Evolutionary conservation across 1,284 basidiomycete genomes (phyloP).

Genomic region (Coniophora puteana): DNA sequence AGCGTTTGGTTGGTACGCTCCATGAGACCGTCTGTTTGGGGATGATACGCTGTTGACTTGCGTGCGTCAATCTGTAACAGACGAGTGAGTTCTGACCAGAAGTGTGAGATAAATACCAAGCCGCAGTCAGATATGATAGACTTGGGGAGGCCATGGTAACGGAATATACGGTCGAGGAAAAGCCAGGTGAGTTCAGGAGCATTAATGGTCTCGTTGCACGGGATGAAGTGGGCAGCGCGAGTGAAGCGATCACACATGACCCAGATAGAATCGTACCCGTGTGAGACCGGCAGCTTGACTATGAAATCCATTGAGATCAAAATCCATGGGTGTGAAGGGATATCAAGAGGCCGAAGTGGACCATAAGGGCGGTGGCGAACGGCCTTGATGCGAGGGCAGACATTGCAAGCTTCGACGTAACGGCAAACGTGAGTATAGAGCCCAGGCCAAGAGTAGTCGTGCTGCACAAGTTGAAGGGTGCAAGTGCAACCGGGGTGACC

Average conservation of each 20-base stretch:
- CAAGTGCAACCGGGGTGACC: constrained; percentile 15
- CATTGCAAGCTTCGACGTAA: constrained; percentile 31
- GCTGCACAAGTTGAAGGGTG: constrained; percentile 11
- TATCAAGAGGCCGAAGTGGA: background rate
- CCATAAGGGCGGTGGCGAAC: constrained; percentile 1
- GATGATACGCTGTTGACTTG: constrained; percentile 15
- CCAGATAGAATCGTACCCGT: constrained; percentile 21
- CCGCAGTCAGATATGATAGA: constrained; percentile 29
- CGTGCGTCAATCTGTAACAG: constrained; percentile 15
- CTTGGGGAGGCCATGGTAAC: constrained; percentile 23
- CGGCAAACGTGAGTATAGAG: constrained; percentile 20
- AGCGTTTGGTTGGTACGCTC: constrained; percentile 42
- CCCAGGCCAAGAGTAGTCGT: constrained; percentile 29
- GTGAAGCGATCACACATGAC: constrained; percentile 29
- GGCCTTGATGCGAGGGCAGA: constrained; percentile 30
- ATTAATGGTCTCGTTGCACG: constrained; percentile 20
- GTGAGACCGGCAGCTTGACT: constrained; percentile 25
- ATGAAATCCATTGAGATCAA: background rate
- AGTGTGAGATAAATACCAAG: constrained; percentile 21
- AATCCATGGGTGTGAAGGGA: background rate
- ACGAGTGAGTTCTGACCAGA: constrained; percentile 18
- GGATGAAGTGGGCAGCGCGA: constrained; percentile 11
- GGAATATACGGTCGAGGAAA: constrained; percentile 27
- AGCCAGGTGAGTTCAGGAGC: constrained; percentile 27
- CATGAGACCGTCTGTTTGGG: constrained; percentile 27